Percentiles rank a stretch among this genome's conserved stretches.
Evolutionary conservation across 768 basidiomycete species (phyloP).

Genomic region (Lactarius psammicola): DNA sequence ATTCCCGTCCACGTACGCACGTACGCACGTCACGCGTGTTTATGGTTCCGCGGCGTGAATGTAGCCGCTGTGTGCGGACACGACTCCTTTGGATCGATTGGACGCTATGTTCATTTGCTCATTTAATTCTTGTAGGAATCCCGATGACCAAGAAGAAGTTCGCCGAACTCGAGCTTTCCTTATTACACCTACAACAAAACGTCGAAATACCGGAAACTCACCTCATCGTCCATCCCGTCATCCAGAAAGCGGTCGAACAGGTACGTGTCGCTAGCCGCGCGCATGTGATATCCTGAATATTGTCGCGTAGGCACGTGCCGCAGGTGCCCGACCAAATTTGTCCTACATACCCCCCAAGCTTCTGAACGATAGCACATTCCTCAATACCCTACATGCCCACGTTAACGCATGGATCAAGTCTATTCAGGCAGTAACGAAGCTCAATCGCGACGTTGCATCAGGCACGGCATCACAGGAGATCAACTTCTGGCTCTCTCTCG

Average conservation of each 20-base stretch:
- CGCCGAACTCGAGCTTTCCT: conserved; percentile 91
- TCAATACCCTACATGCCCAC: conserved; percentile 89
- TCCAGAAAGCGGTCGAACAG: conserved; percentile 84
- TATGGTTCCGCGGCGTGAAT: not conserved
- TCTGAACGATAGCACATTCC: conserved; percentile 84
- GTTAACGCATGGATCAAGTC: conserved; percentile 99
- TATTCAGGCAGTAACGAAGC: conserved; percentile 93
- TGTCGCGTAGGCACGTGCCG: conserved; percentile 42
- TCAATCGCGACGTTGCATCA: conserved; percentile 88
- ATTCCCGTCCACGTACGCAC: not conserved
- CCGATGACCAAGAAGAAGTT: conserved; percentile 99
- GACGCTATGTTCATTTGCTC: not conserved
- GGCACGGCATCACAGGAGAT: conserved; percentile 98
- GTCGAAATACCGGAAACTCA: conserved; percentile 98
- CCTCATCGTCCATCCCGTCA: conserved; percentile 85
- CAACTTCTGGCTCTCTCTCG: conserved; percentile 97
- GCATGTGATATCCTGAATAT: not conserved
- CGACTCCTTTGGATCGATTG: not conserved
- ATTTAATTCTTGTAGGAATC: conserved; percentile 51
- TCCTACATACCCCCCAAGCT: conserved; percentile 71
- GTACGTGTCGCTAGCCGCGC: not conserved
- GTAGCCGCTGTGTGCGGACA: not conserved
- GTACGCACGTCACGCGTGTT: not conserved
- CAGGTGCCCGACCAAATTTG: conserved; percentile 64
- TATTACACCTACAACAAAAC: conserved; percentile 96